Conservation (phyloP, 2,329 filamentous ascomycete genomes). For the Neopestalotiopsis sp. region DNA sequence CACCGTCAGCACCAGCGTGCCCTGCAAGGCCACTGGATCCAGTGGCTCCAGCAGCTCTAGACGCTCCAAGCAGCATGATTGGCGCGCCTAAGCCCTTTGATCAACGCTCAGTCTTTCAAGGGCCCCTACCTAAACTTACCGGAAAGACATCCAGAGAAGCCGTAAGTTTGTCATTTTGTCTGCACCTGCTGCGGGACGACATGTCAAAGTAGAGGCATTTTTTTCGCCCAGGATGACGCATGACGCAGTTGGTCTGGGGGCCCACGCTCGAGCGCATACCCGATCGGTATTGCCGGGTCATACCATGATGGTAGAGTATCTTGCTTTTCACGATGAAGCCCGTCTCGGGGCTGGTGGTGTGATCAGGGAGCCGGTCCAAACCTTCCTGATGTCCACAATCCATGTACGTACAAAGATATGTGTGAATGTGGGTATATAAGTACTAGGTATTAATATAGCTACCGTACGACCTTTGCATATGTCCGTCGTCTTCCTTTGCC, state of each 20-base stretch:
- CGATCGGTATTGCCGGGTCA: neutral
- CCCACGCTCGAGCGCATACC: neutral
- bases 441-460: too few relatives aligned
- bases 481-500: neutral
- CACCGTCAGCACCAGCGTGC: neutral
- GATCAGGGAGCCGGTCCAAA: neutral
- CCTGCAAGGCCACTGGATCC: neutral
- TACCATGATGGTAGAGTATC: neutral
- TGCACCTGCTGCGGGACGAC: neutral
- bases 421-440: neutral
- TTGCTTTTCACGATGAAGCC: conserved; percentile 4
- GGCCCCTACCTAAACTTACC: neutral
- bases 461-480: too few relatives aligned
- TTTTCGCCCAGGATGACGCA: neutral
- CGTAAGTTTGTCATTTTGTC: neutral
- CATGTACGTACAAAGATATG: neutral
- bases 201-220: neutral
- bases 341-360: conserved; percentile 11
- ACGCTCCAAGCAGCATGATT: neutral
- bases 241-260: neutral
- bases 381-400: neutral
- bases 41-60: neutral
- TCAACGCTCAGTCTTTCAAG: neutral
- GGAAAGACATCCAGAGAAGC: neutral
- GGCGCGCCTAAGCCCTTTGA: neutral